Percentiles rank a stretch among this genome's conserved stretches.
Evolutionary conservation across 768 basidiomycete species (phyloP).

Genomic region (Peribolospora kevripleyi): DNA sequence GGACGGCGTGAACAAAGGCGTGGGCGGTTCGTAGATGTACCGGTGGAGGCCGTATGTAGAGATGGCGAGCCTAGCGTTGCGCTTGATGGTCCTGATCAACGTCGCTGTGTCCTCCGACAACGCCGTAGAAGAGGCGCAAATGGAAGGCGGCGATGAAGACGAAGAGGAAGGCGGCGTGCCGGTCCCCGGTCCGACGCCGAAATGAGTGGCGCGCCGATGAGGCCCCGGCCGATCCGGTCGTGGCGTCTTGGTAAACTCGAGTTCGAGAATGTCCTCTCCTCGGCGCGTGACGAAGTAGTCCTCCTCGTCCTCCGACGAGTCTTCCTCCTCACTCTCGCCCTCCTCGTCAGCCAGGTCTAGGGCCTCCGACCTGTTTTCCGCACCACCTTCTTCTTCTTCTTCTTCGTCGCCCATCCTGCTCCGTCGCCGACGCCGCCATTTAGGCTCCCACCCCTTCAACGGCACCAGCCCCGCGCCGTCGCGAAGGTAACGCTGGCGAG

Average conservation of each 20-base stretch:
- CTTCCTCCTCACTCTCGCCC: no score
- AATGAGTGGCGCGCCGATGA: background rate
- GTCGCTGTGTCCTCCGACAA: background rate
- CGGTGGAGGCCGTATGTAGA: constrained; percentile 9
- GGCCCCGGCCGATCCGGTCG: background rate
- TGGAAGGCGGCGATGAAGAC: background rate
- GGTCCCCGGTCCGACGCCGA: background rate
- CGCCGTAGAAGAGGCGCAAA: background rate
- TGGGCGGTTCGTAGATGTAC: constrained; percentile 2
- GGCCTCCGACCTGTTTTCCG: no score
- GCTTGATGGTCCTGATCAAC: constrained; percentile 3
- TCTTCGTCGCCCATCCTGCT: no score
- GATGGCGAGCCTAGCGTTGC: constrained; percentile 4
- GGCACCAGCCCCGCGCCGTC: background rate
- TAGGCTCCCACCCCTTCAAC: background rate
- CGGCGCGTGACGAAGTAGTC: background rate
- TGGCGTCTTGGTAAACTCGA: background rate
- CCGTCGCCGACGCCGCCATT: background rate
- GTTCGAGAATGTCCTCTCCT: background rate
- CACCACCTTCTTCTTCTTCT: no score
- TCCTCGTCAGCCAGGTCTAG: no score
- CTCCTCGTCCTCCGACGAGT: background rate
- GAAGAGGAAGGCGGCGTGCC: background rate
- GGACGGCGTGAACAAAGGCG: constrained; percentile 6
- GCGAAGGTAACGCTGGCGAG: background rate